phyloP scores from a whole-genome alignment of 176 grass and related monocot species.

The Stipa capillata region DNA sequence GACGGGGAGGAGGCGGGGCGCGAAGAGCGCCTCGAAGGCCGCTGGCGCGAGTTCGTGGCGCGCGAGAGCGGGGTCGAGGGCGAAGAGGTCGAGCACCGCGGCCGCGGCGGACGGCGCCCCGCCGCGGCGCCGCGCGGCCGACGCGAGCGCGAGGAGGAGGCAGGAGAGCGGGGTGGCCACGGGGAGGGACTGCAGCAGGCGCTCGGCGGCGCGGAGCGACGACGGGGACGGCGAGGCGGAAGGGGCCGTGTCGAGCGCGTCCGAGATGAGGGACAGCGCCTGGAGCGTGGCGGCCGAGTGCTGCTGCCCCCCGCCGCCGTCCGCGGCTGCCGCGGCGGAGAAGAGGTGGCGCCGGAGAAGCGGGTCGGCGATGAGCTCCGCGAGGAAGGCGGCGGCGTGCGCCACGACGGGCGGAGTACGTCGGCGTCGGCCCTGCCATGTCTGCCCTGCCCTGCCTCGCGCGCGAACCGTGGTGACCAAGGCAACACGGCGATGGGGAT shows the following conservation, averaged over 20 bases:
- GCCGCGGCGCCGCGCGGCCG: constrained; percentile 18
- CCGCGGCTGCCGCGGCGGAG: constrained; percentile 20
- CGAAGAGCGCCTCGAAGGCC: constrained; percentile 63
- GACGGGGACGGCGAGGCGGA: constrained; percentile 29
- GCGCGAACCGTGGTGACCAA: neutral
- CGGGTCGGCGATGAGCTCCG: constrained; percentile 40
- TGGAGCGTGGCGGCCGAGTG: constrained; percentile 30
- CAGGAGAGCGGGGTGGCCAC: constrained; percentile 23
- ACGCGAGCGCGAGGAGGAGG: constrained; percentile 46
- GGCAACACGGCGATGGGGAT: neutral
- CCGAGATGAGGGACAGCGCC: constrained; percentile 42
- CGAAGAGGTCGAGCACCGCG: constrained; percentile 54
- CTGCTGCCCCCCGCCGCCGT: neutral
- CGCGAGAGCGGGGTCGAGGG: constrained; percentile 48
- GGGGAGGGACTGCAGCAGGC: constrained; percentile 36
- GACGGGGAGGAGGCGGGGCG: constrained; percentile 47
- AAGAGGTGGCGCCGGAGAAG: constrained; percentile 44
- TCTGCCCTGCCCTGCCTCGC: neutral
- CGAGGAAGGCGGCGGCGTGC: constrained; percentile 44
- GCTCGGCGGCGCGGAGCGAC: constrained; percentile 46
- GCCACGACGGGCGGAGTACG: constrained; percentile 19
- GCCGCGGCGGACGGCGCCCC: constrained; percentile 14
- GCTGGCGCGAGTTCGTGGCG: constrained; percentile 49
- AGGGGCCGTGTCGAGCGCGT: constrained; percentile 40
- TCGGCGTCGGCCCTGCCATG: constrained; percentile 29